Evolutionary conservation across 1,139 yeast species (phyloP), one percentile per base, ranked within the genome.

Genomic region (Arxiozyma telluris): DNA sequence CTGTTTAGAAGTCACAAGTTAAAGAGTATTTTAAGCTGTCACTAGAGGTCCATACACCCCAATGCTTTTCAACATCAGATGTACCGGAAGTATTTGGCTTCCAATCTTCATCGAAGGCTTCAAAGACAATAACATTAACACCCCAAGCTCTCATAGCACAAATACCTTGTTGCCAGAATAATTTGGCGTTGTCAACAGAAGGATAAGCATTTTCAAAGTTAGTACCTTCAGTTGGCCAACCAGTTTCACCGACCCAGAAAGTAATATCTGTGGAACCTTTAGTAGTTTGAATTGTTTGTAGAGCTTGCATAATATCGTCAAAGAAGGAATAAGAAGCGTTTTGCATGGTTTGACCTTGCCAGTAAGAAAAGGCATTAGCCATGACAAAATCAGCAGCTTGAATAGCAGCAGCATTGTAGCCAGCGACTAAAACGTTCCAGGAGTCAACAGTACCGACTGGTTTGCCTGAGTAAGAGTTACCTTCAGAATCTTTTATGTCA

Each of bases 211-310:
- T 54, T 68, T 82, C 87, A 65, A 74, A 90, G 70, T 76, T 73
- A 60, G 89, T 82, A 71, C 98, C 98, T 15, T 78, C 83, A 48
- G 96, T 81, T 69, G 98, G 96, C 96, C 97, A 91, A 64, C 98
- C 98, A 61, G 98, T 93, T 78, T 93, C 98, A 70, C 98, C 98
- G 66, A 91, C 93, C 90, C 93, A 90, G 78, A 91, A 89, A 57
- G 81, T 78, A 64, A 90, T 79, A 72, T 88, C 90, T 57, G 91
- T 84, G 55, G 85, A 74, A 58, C 96, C 96, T 78, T 91, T 91
- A 61, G 81, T 73, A 62, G 89, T 76, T 77, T 90, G 96, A 67
- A 91, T 81, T 57, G 79, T 77, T 77, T 87, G 95, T 71, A 91
- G 76, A 60, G 96, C 96, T 78, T 90, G 96, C 96, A 88, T 88